These are phyloP conservation scores for Candida albicans DNA, from an alignment of 1,139 yeast species.

Conservation along the genomic window DNA sequence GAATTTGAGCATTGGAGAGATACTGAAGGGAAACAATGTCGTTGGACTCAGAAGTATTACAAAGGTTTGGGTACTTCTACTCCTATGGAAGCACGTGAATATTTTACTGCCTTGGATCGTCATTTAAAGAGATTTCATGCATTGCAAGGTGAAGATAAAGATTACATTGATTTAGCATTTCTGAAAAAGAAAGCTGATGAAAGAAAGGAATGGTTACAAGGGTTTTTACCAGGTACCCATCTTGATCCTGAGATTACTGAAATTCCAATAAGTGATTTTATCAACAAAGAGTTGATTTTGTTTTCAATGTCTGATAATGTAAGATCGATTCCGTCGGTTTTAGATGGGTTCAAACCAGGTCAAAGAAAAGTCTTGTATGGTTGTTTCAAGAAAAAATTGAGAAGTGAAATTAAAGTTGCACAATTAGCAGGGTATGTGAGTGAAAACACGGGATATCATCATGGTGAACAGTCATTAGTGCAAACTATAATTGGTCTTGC, in stretches of 20 bases:
- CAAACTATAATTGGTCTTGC: slow-evolving; percentile 94
- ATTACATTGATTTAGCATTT: slow-evolving; percentile 88
- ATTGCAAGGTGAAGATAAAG: slow-evolving; percentile 76
- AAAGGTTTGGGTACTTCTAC: slow-evolving; percentile 98
- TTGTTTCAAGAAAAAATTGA: slow-evolving; percentile 79
- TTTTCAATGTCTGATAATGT: slow-evolving; percentile 97
- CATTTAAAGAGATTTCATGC: slow-evolving; percentile 88
- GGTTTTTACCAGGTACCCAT: slow-evolving; percentile 87
- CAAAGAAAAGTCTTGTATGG: slow-evolving; percentile 93
- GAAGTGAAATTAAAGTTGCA: slow-evolving; percentile 81
- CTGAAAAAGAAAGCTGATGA: slow-evolving; percentile 96
- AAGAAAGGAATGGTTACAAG: slow-evolving; percentile 95
- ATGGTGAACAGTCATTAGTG: slow-evolving; percentile 85
- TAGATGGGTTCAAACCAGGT: slow-evolving; percentile 97
- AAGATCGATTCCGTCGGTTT: slow-evolving; percentile 89
- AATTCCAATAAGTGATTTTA: slow-evolving; percentile 91
- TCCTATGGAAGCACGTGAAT: slow-evolving; percentile 79
- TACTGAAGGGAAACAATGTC: slow-evolving; percentile 67
- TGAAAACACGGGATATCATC: slow-evolving; percentile 92
- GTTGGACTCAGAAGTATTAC: slow-evolving; percentile 94
- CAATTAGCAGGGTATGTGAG: slow-evolving; percentile 89
- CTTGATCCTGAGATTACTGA: slow-evolving; percentile 75
- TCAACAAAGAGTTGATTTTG: slow-evolving; percentile 89
- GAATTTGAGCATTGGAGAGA: slow-evolving; percentile 95
- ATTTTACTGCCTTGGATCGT: slow-evolving; percentile 79